Evolutionary conservation across 2,329 filamentous ascomycete species (phyloP), one percentile per base, ranked within the genome.

Genomic region (Epichloe glyceriae): DNA sequence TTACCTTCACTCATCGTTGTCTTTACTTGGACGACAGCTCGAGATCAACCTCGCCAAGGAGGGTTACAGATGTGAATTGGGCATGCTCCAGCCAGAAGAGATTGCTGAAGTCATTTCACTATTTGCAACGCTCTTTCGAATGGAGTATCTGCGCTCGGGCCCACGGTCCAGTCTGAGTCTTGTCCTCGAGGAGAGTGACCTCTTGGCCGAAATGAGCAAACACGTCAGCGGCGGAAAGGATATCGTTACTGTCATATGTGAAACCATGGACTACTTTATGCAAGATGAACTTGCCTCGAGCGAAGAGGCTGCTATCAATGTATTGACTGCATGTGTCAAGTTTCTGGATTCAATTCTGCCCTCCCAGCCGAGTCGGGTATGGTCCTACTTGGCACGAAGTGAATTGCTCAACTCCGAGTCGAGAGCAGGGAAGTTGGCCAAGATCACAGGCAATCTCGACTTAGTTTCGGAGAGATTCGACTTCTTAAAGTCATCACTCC

Each of bases 381-480:
- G 93, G 90, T 89, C 91, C 3, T 87, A 91, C 63, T 76, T 98
- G 59, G 81, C 84, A 3, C 82, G 88, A 52, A 94, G 88, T 64
- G 81, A 83, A 55, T 72, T 98, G 17, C 73, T 98, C 44, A 85
- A 86, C 57, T 79, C 82, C 5, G 83, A 88, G 57, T 83, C 86
- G 10, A 83, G 83, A 55, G 83, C 83, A 14, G 87, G 88, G 11
- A 83, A 85, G 54, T 75, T 98, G 54, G 80, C 83, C 39, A 81
- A 81, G 47, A 82, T 97, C 48, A 79, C 94, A 3, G 86, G 86
- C n/a, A 83, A 81, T 22, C 79, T 89, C 3, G 93, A 98, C 61
- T 77, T 95, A 51, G 80, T 86, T 2, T 76, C 78, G 4, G 85
- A 85, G 48, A 79, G 83, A 49, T 94, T 89, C 58, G 79, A 85